Percentiles rank a stretch among this genome's conserved stretches.
phyloP scores from a whole-genome alignment of 129 eudicot genomes.

The Kitagawia praeruptora region DNA sequence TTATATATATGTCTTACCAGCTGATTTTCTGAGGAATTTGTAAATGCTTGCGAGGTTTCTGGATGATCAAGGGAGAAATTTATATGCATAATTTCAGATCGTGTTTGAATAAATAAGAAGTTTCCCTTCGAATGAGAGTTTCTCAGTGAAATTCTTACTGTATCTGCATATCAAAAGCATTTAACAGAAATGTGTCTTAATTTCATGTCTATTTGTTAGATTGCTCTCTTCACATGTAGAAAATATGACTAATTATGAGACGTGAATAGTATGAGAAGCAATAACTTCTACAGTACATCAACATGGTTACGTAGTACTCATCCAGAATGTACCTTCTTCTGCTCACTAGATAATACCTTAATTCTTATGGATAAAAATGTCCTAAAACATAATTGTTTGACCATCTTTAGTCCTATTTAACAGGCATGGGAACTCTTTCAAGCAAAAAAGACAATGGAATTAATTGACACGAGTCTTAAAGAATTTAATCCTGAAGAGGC shows the following conservation, averaged over 20 bases:
- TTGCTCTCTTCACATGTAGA: neutral
- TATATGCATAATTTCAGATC: neutral
- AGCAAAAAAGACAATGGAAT: constrained; percentile 41
- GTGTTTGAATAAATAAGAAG: neutral
- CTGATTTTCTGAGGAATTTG: neutral
- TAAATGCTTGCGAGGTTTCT: neutral
- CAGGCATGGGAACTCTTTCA: constrained; percentile 70
- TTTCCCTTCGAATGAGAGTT: neutral
- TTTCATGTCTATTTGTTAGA: neutral
- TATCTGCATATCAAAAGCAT: neutral
- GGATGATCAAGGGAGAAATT: neutral
- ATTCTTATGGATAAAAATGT: neutral
- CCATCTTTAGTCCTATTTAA: neutral
- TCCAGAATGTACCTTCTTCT: neutral
- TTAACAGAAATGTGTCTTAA: neutral
- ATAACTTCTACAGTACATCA: neutral
- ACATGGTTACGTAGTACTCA: neutral
- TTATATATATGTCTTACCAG: neutral
- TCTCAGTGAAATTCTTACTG: neutral
- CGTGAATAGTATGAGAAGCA: neutral
- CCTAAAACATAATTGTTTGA: neutral
- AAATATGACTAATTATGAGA: neutral
- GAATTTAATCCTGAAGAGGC: constrained; percentile 43
- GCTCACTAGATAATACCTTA: neutral
- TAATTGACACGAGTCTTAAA: constrained; percentile 49